Percentiles rank a stretch among this genome's conserved stretches.
Conservation (phyloP, 768 basidiomycete genomes). For the Podaxis sp. region DNA sequence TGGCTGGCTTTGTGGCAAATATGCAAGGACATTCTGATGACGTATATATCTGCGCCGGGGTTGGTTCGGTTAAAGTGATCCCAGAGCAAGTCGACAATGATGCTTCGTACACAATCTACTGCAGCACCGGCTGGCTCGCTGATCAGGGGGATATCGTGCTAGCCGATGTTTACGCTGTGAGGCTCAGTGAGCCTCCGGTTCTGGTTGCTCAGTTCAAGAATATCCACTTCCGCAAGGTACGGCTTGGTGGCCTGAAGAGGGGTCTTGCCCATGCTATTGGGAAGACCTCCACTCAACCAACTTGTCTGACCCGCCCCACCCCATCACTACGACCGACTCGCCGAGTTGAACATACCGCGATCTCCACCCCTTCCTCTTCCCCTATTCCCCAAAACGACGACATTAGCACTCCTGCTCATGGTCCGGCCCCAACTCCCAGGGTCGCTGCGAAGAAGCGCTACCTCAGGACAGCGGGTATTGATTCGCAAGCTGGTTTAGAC, state of each 20-base stretch:
- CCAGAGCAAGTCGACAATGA: slow-evolving; percentile 35
- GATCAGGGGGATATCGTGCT: slow-evolving; percentile 41
- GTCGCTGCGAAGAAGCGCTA: too few species aligned
- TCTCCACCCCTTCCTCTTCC: too few species aligned
- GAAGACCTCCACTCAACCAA: background rate
- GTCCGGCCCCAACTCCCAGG: too few species aligned
- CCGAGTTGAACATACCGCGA: too few species aligned
- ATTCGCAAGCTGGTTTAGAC: too few species aligned
- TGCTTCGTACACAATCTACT: slow-evolving; percentile 47
- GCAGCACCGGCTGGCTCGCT: slow-evolving; percentile 38
- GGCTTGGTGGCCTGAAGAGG: slow-evolving; percentile 43
- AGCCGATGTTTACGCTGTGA: slow-evolving; percentile 49
- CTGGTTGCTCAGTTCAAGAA: slow-evolving; percentile 56
- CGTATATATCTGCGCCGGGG: slow-evolving; percentile 59
- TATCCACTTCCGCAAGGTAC: slow-evolving; percentile 56
- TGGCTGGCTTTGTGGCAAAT: slow-evolving; percentile 69
- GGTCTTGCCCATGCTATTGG: slow-evolving; percentile 34
- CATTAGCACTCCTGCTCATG: too few species aligned
- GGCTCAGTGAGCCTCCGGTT: slow-evolving; percentile 25
- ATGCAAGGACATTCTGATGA: slow-evolving; percentile 44
- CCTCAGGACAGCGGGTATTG: too few species aligned
- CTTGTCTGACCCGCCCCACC: background rate
- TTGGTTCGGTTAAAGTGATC: slow-evolving; percentile 45
- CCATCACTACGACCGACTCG: background rate
- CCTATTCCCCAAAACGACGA: too few species aligned